phyloP scores from a whole-genome alignment of 2,329 filamentous ascomycete species.

The Aspergillus ibericus region DNA sequence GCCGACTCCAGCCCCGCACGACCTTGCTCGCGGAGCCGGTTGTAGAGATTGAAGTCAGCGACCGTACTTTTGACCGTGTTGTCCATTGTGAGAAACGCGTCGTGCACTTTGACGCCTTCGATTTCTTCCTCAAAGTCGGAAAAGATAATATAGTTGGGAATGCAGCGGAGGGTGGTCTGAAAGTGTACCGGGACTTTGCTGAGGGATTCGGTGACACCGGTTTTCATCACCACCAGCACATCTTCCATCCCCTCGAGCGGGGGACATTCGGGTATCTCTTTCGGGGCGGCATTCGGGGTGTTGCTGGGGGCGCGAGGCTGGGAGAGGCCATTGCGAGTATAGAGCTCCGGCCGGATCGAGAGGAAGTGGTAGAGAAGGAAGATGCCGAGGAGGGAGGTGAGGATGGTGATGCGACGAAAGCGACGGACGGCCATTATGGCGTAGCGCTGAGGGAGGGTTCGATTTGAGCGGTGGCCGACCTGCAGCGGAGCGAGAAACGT shows the following conservation, averaged over 20 bases:
- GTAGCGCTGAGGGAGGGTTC: background rate
- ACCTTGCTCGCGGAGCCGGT: slow-evolving; percentile 46
- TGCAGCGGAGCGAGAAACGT: slow-evolving; percentile 2
- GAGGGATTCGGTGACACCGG: slow-evolving; percentile 58
- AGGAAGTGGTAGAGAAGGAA: slow-evolving; percentile 59
- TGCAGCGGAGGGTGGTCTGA: slow-evolving; percentile 55
- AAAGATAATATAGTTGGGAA: slow-evolving; percentile 58
- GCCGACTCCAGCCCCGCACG: slow-evolving; percentile 42
- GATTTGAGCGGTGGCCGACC: slow-evolving; percentile 2
- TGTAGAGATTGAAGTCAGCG: slow-evolving; percentile 55
- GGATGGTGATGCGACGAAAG: slow-evolving; percentile 41
- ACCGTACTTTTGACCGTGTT: slow-evolving; percentile 39
- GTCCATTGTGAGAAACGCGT: slow-evolving; percentile 51
- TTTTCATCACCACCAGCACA: slow-evolving; percentile 58
- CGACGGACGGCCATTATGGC: slow-evolving; percentile 14
- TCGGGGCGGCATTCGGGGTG: background rate
- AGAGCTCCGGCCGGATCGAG: slow-evolving; percentile 61
- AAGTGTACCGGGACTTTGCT: slow-evolving; percentile 58
- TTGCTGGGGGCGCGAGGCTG: background rate
- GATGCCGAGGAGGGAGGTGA: slow-evolving; percentile 59
- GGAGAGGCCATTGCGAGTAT: slow-evolving; percentile 35
- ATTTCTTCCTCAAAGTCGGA: slow-evolving; percentile 59
- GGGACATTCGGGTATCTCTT: slow-evolving; percentile 26
- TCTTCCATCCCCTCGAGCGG: slow-evolving; percentile 48
- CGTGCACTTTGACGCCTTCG: slow-evolving; percentile 51